A percentile compares a stretch with the other conserved stretches of the same genome.
Evolutionary conservation across 2,329 filamentous ascomycete genomes (phyloP).

Genomic region (Chaetomium olivaceum): DNA sequence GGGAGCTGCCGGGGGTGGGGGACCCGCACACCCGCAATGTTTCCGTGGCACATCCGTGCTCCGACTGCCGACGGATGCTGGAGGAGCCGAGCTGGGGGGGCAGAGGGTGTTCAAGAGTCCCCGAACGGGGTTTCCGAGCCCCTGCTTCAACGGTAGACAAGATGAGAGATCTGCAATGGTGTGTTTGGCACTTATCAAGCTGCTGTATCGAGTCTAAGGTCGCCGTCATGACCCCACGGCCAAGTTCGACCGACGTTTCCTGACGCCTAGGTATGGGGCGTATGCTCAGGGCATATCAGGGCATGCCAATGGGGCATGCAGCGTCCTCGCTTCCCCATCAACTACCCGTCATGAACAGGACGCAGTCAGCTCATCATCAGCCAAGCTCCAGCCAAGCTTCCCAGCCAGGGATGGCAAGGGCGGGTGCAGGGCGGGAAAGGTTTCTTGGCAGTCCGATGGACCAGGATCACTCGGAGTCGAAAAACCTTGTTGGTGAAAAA

Average conservation of each 20-base stretch:
- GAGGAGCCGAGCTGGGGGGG: background rate
- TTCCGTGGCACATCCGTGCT: slow-evolving; percentile 1
- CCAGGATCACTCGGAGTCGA: background rate
- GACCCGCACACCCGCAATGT: background rate
- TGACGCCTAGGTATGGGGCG: background rate
- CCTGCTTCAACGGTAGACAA: slow-evolving; percentile 2
- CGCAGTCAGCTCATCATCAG: background rate
- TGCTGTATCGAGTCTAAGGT: background rate
- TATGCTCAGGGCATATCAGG: too few relatives aligned
- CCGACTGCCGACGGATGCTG: background rate
- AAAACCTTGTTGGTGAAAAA: slow-evolving; percentile 2
- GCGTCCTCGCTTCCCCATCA: background rate
- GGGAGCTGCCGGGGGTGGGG: background rate
- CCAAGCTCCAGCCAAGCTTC: background rate
- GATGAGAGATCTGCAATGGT: background rate
- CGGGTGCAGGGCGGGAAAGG: background rate
- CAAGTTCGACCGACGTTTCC: background rate
- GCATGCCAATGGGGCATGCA: background rate
- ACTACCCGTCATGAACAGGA: background rate
- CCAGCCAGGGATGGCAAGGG: background rate
- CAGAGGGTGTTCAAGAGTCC: background rate
- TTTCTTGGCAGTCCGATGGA: background rate
- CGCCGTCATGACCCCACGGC: background rate
- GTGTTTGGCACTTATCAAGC: background rate
- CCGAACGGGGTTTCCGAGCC: background rate